A percentile compares a stretch with the other conserved stretches of the same genome.
These are phyloP conservation scores for Boletus fagicola DNA, from an alignment of 768 basidiomycete species.

Conservation along the genomic window DNA sequence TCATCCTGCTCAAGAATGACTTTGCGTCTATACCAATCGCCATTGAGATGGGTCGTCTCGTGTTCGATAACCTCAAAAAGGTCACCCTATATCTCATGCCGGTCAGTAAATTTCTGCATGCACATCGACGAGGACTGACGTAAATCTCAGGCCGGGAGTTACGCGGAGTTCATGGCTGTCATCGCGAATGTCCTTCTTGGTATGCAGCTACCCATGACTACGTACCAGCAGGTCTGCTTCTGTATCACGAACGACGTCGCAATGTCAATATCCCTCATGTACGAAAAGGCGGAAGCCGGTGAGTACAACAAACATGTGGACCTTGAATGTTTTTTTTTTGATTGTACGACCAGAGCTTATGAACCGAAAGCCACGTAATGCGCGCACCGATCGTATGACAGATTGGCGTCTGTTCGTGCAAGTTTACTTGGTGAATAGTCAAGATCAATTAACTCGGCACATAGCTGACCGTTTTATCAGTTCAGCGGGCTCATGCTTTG, in stretches of 20 bases:
- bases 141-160: constrained; percentile 44
- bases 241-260: constrained; percentile 52
- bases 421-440: constrained; percentile 41
- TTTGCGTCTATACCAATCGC: constrained; percentile 57
- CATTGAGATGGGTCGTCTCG: constrained; percentile 56
- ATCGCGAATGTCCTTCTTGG: constrained; percentile 56
- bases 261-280: constrained; percentile 50
- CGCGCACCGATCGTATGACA: constrained; percentile 46
- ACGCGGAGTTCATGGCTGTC: constrained; percentile 58
- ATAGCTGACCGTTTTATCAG: constrained; percentile 19
- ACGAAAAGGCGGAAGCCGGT: constrained; percentile 51
- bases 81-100: constrained; percentile 44
- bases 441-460: background rate
- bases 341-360: constrained; percentile 37
- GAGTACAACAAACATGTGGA: background rate
- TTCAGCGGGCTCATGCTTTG: constrained; percentile 45
- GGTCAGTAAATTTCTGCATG: constrained; percentile 18
- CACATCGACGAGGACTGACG: background rate
- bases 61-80: constrained; percentile 59
- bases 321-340: background rate
- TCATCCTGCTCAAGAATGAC: constrained; percentile 56
- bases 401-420: constrained; percentile 50
- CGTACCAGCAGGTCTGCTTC: constrained; percentile 54
- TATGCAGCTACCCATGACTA: constrained; percentile 55
- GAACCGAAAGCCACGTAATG: constrained; percentile 47